phyloP scores from a whole-genome alignment of 306 rosid genomes.

The Cyamopsis tetragonoloba region DNA sequence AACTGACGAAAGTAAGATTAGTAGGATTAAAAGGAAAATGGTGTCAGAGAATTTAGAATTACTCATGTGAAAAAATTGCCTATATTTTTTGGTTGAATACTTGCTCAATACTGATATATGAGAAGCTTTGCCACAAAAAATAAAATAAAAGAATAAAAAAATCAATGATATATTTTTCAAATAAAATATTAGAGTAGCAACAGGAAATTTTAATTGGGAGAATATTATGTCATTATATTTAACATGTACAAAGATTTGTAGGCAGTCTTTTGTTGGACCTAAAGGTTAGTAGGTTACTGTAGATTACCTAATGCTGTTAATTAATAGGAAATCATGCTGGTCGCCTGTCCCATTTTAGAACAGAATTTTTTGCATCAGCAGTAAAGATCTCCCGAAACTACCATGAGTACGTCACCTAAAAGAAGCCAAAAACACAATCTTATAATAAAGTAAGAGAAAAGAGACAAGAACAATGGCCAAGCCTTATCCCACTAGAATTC shows the following conservation, averaged over 20 bases:
- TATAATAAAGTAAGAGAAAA: neutral
- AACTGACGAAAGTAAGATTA: too few species aligned
- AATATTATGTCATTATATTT: neutral
- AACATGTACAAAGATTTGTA: neutral
- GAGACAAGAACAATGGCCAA: neutral
- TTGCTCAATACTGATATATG: neutral
- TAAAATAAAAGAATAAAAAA: too few species aligned
- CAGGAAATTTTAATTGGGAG: neutral
- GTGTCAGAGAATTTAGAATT: too few species aligned
- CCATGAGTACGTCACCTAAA: neutral
- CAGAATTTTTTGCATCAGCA: neutral
- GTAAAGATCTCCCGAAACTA: neutral
- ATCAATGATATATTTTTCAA: neutral
- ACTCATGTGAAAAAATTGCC: constrained; percentile 19
- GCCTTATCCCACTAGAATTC: neutral
- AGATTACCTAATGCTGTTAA: neutral
- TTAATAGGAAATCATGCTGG: neutral
- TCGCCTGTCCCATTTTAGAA: neutral
- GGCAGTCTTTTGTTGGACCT: neutral
- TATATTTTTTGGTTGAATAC: constrained; percentile 12
- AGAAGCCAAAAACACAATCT: neutral
- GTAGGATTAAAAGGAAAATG: too few species aligned
- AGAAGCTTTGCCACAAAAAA: neutral
- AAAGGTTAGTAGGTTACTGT: neutral
- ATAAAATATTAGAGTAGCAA: neutral